phyloP scores from a whole-genome alignment of 352 stramenopile species.

The Pythium brassicae region DNA sequence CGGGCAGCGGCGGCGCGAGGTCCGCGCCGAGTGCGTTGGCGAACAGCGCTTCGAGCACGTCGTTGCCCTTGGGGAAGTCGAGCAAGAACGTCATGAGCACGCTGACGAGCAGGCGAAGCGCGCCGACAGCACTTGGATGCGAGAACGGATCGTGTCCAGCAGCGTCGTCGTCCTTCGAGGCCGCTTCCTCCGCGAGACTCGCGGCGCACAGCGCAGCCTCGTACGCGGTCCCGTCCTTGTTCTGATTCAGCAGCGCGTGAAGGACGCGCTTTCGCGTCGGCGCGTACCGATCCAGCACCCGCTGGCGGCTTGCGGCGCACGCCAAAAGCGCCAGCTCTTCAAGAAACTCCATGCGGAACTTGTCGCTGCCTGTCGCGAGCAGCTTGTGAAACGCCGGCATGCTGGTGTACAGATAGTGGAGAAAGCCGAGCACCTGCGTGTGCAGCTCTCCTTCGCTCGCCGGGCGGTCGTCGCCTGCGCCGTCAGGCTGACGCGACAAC shows the following conservation, averaged over 20 bases:
- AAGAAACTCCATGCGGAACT: conserved; percentile 50
- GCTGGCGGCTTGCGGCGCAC: conserved; percentile 38
- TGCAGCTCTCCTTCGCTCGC: conserved; percentile 20
- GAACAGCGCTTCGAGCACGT: conserved; percentile 48
- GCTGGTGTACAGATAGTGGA: conserved; percentile 38
- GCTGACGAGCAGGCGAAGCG: conserved; percentile 38
- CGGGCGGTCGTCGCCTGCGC: background rate
- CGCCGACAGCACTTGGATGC: conserved; percentile 32
- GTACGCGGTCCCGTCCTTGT: conserved; percentile 30
- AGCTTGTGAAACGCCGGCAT: conserved; percentile 41
- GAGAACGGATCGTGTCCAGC: conserved; percentile 53
- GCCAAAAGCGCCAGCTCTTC: conserved; percentile 48
- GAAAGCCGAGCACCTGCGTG: conserved; percentile 52
- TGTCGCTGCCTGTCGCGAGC: conserved; percentile 29
- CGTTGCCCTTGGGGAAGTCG: conserved; percentile 35
- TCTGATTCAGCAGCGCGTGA: conserved; percentile 37
- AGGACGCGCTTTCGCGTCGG: conserved; percentile 29
- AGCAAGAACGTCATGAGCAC: conserved; percentile 54
- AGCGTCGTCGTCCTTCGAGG: conserved; percentile 20
- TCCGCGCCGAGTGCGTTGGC: conserved; percentile 28
- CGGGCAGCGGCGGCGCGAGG: conserved; percentile 37
- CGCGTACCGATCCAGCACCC: conserved; percentile 35
- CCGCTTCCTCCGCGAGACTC: conserved; percentile 38
- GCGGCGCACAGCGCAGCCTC: conserved; percentile 33
- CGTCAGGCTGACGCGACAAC: conserved; percentile 1